Percentiles rank a stretch among this genome's conserved stretches.
These are phyloP conservation scores for Cyclotella cryptica DNA, from an alignment of 108 stramenopile species.

Conservation along the genomic window DNA sequence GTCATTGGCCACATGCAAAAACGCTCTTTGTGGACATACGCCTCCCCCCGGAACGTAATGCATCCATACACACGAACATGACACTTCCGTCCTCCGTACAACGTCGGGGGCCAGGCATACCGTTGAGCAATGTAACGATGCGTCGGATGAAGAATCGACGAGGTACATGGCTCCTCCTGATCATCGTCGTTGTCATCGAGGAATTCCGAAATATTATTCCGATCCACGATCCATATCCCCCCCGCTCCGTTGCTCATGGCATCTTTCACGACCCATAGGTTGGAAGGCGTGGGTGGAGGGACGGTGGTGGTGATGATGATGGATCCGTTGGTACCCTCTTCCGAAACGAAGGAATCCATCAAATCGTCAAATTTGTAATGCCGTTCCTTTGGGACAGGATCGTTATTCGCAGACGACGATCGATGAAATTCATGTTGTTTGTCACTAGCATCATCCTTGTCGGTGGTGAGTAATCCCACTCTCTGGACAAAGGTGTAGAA, in stretches of 20 bases:
- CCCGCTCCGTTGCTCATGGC: slow-evolving; percentile 84
- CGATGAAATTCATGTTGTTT: background rate
- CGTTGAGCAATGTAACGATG: slow-evolving; percentile 79
- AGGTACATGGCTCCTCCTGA: background rate
- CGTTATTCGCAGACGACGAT: background rate
- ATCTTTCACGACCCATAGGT: slow-evolving; percentile 88
- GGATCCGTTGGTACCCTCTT: too few species aligned
- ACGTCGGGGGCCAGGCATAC: slow-evolving; percentile 82
- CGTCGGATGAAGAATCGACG: slow-evolving; percentile 45
- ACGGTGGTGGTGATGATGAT: slow-evolving; percentile 1
- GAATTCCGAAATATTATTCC: slow-evolving; percentile 53
- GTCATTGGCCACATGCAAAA: slow-evolving; percentile 90
- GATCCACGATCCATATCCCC: slow-evolving; percentile 82
- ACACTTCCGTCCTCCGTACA: slow-evolving; percentile 73
- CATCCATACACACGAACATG: slow-evolving; percentile 85
- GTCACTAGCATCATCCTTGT: slow-evolving; percentile 9
- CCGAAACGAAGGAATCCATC: background rate
- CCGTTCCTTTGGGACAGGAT: background rate
- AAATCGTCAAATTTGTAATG: slow-evolving; percentile 51
- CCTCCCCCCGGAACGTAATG: slow-evolving; percentile 69
- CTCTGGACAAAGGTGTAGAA: slow-evolving; percentile 51
- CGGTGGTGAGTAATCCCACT: slow-evolving; percentile 27
- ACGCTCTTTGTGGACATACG: slow-evolving; percentile 79
- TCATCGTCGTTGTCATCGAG: slow-evolving; percentile 7
- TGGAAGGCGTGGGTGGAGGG: slow-evolving; percentile 45